Base-by-base conservation (phyloP, 2,329 filamentous ascomycete species). In the Phyllosticta citriasiana region DNA sequence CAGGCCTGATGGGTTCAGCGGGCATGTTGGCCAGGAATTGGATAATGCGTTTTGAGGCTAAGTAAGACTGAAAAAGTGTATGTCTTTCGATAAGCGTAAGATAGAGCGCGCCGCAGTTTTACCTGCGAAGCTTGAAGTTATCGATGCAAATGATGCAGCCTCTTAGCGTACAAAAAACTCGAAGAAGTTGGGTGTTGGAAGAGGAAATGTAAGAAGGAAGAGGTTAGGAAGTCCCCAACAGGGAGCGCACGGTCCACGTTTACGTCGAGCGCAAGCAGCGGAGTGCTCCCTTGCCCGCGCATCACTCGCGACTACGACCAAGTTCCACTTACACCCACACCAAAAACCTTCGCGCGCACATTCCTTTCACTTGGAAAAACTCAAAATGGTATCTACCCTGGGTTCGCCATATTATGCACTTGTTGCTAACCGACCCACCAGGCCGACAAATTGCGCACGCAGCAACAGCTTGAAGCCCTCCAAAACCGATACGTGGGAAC, bases 391-490 rank as follows among this genome's bases (percentile, higher is more conserved):
- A n/a, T 2, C 14, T 5, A 19, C 7, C 1, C 7, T n/a, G 7
- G 6, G 27, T n/a, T 4, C 40, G 5, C 6, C 16, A 6, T 7
- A 7, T 3, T 14, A n/a, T 47, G 40, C n/a, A 6, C 40, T 47
- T 4, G 14, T 7, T n/a, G 14, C 40, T 47, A 3, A 47, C 16
- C 14, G 27, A 19, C 12, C 2, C 14, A n/a, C 3, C 47, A 76
- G 94, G 94, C 94, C 76, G 94, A 99, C 80, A 99, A 99, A 79
- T 88, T 99, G 66, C 92, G 94, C 73, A 94, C 91, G 9, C 90
- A 96, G 69, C 94, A 99, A 77, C 94, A 99, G 76, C 92, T 99
- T 72, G 94, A 99, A 77, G 88, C 91, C 66, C 88, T 97, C 19
- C 94, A 99, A 77, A 88, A 92, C 70, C 95, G 95, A 71, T 97